Conservation (phyloP, 257 asterid species). For the Verbascum thapsus region DNA sequence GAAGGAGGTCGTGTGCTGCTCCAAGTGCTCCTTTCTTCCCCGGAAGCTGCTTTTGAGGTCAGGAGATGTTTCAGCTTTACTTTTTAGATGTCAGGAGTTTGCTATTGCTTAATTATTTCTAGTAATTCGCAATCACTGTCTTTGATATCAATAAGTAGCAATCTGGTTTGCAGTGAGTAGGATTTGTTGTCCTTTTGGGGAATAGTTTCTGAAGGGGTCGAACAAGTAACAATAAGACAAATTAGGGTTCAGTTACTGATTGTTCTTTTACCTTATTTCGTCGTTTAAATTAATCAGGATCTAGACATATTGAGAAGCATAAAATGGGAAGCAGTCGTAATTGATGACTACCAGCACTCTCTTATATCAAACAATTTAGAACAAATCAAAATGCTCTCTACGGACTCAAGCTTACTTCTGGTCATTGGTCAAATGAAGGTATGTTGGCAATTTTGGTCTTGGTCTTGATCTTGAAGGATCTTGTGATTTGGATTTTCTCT, state of each 20-base stretch:
- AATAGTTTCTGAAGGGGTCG: neutral
- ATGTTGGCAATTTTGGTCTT: constrained; percentile 24
- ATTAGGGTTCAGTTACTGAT: constrained; percentile 14
- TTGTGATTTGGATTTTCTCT: constrained; percentile 10
- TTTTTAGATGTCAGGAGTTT: constrained; percentile 18
- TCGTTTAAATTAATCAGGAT: constrained; percentile 47
- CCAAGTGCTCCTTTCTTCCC: constrained; percentile 58
- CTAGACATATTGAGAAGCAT: constrained; percentile 41
- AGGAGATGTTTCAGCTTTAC: constrained; percentile 18
- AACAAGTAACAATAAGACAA: constrained; percentile 3
- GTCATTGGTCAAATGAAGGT: constrained; percentile 57
- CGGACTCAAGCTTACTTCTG: constrained; percentile 54
- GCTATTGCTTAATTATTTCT: constrained; percentile 3
- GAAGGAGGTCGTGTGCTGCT: constrained; percentile 50
- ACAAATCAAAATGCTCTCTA: constrained; percentile 49
- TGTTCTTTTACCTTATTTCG: constrained; percentile 16
- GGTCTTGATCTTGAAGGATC: neutral
- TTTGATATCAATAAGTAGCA: constrained; percentile 8
- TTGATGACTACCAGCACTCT: constrained; percentile 54
- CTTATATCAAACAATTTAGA: constrained; percentile 37
- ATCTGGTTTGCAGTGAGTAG: constrained; percentile 20
- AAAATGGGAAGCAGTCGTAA: constrained; percentile 58
- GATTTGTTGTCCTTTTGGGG: neutral
- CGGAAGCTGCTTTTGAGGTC: constrained; percentile 60
- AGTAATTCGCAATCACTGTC: neutral